These are phyloP conservation scores for Microcera coccophila DNA, from an alignment of 2,329 filamentous ascomycete genomes.

Conservation along the genomic window DNA sequence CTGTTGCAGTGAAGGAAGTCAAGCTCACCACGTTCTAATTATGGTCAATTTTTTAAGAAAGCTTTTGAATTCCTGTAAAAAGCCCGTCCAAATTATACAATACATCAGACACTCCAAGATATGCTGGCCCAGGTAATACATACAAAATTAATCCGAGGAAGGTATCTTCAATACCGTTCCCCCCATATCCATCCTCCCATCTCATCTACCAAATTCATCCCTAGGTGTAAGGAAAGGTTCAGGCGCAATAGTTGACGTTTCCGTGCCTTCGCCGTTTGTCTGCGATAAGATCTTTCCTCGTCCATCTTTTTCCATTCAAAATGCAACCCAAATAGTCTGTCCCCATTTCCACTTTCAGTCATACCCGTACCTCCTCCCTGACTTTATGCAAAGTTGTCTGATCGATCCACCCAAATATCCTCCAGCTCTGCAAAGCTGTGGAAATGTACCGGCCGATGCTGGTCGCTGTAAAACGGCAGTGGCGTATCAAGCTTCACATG, in stretches of 20 bases:
- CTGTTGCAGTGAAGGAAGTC: too few species aligned
- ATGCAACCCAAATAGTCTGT: background rate
- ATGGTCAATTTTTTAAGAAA: too few species aligned
- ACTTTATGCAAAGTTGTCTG: conserved; percentile 82
- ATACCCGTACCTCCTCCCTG: background rate
- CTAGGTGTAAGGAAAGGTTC: too few species aligned
- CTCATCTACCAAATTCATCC: too few species aligned
- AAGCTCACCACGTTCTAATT: too few species aligned
- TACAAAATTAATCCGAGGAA: background rate
- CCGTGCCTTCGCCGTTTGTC: too few species aligned
- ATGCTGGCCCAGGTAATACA: background rate
- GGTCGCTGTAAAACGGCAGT: conserved; percentile 81
- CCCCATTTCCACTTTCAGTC: background rate
- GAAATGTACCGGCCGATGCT: conserved; percentile 92
- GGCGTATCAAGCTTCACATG: conserved; percentile 94
- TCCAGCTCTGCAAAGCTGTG: conserved; percentile 96
- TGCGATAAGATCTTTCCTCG: too few species aligned
- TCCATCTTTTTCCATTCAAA: too few species aligned
- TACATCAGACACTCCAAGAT: background rate
- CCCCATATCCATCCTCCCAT: too few species aligned
- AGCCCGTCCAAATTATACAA: background rate
- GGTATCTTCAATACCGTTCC: background rate
- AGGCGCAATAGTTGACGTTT: too few species aligned
- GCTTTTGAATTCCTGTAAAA: background rate
- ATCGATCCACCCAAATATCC: conserved; percentile 90